Evolutionary conservation across 805 yeast genomes (phyloP), one percentile per base, ranked within the genome.

Genomic region (Peterozyma toletana): DNA sequence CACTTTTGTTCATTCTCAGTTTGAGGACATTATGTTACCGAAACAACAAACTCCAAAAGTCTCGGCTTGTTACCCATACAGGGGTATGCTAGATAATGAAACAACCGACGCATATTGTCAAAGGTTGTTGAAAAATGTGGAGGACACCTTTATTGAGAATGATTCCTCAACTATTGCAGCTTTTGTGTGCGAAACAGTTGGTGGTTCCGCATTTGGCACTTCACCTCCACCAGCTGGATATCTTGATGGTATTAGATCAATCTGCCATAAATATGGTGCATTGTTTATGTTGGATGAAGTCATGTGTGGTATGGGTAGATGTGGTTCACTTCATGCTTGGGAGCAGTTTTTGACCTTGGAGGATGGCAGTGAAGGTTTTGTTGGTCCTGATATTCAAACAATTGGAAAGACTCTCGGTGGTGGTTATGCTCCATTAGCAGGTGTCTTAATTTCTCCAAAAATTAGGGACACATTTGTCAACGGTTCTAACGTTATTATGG

Each of bases 281-380:
- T 56, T 74, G 34, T 58, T 75, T 45, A 58, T 71, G 54, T 58
- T 72, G 40, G 80, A 75, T 48, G 80, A 75, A 57, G 75, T 73
- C 30, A 73, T 74, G 78, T 73, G 76, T 53, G 80, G 80, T 17
- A 66, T 73, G 29, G 78, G 78, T 27, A 66, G 80, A 55, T 57
- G 66, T 47, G 78, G 79, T 33, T 62, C 63, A 18, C 62, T 68
- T 34, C 66, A 67, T 56, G 72, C 77, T 35, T 73, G 70, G 71
- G 73, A 70, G 51, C 67, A 65, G 49, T 64, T 48, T 42, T 44
- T 63, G 36, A 60, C 57, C 13, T 51, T 56, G 15, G 61, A 60
- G 16, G 68, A 58, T 39, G 53, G 14, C 61, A 56, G 43, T 3
- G 18, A 29, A 11, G 46, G 44, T 27, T 15, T 55, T 38, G 38